These are phyloP conservation scores for Aphanoascus verrucosus DNA, from an alignment of 2,329 filamentous ascomycete species.

Conservation along the genomic window DNA sequence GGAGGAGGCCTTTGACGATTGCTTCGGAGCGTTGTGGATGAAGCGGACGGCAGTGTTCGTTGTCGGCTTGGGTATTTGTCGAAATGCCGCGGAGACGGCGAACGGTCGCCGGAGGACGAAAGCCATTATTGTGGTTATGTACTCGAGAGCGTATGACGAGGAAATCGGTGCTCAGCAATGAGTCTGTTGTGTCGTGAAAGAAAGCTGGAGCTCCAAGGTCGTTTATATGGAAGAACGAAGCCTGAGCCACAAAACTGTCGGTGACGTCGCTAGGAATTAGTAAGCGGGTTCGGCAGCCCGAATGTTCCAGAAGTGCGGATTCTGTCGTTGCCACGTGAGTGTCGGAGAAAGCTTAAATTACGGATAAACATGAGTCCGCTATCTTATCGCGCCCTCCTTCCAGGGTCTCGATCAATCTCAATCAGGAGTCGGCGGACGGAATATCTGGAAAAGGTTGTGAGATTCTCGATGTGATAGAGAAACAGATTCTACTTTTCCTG, in stretches of 20 bases:
- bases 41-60: conserved; percentile 40
- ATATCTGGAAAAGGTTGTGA: no score
- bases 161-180: neutral
- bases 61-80: conserved; percentile 45
- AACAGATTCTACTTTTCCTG: no score
- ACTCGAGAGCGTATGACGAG: neutral
- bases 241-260: neutral
- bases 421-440: no score
- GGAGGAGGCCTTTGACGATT: conserved; percentile 34
- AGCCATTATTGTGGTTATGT: conserved; percentile 42
- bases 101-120: conserved; percentile 56
- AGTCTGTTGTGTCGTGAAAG: neutral
- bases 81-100: conserved; percentile 49
- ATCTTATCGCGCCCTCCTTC: no score
- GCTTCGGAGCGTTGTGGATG: conserved; percentile 50
- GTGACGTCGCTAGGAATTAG: neutral
- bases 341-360: neutral
- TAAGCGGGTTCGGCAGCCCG: conserved; percentile 21
- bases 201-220: neutral
- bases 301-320: conserved; percentile 30
- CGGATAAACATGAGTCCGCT: no score
- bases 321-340: conserved; percentile 11
- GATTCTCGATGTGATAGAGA: no score
- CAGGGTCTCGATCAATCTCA: no score
- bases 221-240: neutral